phyloP scores from a whole-genome alignment of 768 basidiomycete species.

The Stropharia rugosoannulata region DNA sequence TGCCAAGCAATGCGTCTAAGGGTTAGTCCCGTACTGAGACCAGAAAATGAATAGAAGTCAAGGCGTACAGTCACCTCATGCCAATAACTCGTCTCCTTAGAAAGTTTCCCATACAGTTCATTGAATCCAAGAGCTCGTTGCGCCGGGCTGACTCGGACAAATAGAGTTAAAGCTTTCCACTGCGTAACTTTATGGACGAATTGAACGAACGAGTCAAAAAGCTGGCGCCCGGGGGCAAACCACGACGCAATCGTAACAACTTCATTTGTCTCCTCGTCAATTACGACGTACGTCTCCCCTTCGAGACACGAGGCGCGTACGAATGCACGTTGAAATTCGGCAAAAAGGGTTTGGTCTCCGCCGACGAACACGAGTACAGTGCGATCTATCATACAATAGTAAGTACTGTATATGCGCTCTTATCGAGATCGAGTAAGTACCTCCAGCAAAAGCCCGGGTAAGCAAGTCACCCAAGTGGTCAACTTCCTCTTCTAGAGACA shows the following conservation, averaged over 20 bases:
- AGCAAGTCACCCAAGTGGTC: not conserved
- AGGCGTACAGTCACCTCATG: not conserved
- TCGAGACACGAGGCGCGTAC: not conserved
- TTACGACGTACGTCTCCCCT: not conserved
- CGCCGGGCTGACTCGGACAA: not conserved
- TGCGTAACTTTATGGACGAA: not conserved
- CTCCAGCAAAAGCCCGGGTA: not conserved
- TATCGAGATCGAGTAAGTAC: not conserved
- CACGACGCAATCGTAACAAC: not conserved
- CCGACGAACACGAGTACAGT: not conserved
- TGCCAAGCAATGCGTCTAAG: not conserved
- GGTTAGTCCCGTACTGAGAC: not conserved
- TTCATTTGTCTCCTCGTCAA: not conserved
- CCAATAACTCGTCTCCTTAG: not conserved
- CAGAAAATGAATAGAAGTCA: not conserved
- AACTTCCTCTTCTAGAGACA: not conserved
- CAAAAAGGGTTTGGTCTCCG: not conserved
- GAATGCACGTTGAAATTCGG: not conserved
- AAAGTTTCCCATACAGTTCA: not conserved
- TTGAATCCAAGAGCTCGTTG: not conserved
- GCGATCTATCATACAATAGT: not conserved
- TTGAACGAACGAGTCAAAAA: not conserved
- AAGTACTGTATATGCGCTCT: too few relatives aligned
- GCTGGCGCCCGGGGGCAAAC: not conserved
- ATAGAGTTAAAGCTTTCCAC: not conserved